Evolutionary conservation across 495 filamentous ascomycete genomes (phyloP).

Genomic region (Penicillium goetzii): DNA sequence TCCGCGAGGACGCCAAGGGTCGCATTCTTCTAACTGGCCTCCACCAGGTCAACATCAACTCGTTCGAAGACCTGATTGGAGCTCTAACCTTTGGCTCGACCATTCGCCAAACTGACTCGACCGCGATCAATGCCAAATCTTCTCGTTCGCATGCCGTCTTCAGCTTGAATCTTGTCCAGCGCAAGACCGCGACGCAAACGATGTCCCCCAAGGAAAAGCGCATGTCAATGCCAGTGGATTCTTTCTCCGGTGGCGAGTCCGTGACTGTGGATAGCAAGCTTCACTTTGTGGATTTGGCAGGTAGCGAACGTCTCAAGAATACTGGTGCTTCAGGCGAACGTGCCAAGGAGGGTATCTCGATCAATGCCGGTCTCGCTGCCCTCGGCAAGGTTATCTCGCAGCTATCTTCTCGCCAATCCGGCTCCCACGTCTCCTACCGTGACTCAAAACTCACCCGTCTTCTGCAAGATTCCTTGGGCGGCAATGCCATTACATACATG

Average conservation of each 20-base stretch:
- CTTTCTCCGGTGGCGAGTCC: slow-evolving; percentile 68
- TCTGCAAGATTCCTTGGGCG: slow-evolving; percentile 96
- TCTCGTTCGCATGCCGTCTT: slow-evolving; percentile 99
- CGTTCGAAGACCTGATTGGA: slow-evolving; percentile 85
- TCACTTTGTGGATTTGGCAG: slow-evolving; percentile 97
- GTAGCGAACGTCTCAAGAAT: slow-evolving; percentile 96
- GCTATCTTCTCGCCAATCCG: slow-evolving; percentile 83
- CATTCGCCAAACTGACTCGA: slow-evolving; percentile 98
- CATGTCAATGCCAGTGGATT: slow-evolving; percentile 85
- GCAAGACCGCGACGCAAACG: slow-evolving; percentile 62
- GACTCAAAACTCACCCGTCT: slow-evolving; percentile 95
- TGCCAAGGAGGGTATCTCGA: slow-evolving; percentile 96
- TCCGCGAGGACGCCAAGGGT: slow-evolving; percentile 93
- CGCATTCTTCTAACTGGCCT: slow-evolving; percentile 92
- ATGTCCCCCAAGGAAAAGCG: slow-evolving; percentile 74
- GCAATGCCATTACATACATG: slow-evolving; percentile 99
- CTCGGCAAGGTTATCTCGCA: slow-evolving; percentile 99
- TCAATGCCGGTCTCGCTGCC: slow-evolving; percentile 94
- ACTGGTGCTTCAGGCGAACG: slow-evolving; percentile 94
- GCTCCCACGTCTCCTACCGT: slow-evolving; percentile 95
- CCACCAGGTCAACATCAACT: slow-evolving; percentile 87
- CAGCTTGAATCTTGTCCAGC: slow-evolving; percentile 90
- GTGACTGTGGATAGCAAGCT: slow-evolving; percentile 97
- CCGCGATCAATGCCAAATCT: slow-evolving; percentile 96
- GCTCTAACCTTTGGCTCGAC: slow-evolving; percentile 90